Evolutionary conservation across 306 rosid genomes (phyloP), one percentile per base, ranked within the genome.

Genomic region (Prunus armeniaca): DNA sequence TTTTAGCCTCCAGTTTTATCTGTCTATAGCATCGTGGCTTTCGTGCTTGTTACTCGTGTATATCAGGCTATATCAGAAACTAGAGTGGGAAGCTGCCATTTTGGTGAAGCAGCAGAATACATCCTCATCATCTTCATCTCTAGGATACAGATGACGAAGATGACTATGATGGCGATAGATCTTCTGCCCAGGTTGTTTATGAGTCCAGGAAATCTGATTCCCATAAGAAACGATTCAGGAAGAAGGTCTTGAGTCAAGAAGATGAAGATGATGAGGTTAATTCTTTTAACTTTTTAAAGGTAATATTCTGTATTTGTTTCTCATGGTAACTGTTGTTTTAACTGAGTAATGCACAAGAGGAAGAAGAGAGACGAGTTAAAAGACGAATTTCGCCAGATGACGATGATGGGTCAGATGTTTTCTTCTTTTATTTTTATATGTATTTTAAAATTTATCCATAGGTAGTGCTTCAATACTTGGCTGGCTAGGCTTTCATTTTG

Each of bases 51-150:
- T 74, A 6, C 60, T 47, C 69, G 68, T 81, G 25, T 78, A 3
- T 81, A 60, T 82, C 87, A 93, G 96, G 96, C 81, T 70, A 71
- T 94, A 94, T 83, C 91, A 90, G 78, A 86, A 82, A 74, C 94
- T 90, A 83, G 98, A 91, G 82, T 87, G 87, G 83, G 97, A 90
- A 77, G 97, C 96, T 72, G 93, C 90, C n/a, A 75, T 87, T 86
- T 71, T 93, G 82, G 96, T 66, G 24, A 88, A 80, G 75, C 88
- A 87, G 85, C 96, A 92, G 7, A 5, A 34, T 7, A 34, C 38
- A 34, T 34, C 24, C 24, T 22, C 24, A 22, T 22, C 24, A 22
- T 22, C 24, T 22, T 22, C 24, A 22, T 34, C 38, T 34, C 38
- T 34, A 5, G 38, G 38, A 34, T 34, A 5, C 38, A 34, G 8